phyloP scores from a whole-genome alignment of 306 rosid genomes.

The Begonia loranthoides region DNA sequence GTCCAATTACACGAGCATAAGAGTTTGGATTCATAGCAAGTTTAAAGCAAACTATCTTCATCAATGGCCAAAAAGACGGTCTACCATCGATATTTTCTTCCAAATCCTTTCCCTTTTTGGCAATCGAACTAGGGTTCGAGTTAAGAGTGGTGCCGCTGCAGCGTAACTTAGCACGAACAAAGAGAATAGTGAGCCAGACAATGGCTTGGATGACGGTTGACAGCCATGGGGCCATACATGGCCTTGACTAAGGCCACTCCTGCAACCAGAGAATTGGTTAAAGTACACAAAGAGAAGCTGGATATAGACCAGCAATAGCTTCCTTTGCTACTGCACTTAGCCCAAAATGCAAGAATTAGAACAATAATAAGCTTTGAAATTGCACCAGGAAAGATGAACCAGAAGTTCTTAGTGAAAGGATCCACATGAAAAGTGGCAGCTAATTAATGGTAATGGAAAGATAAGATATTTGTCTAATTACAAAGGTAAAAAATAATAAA shows the following conservation, averaged over 20 bases:
- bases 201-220: conserved; percentile 62
- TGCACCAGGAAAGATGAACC: conserved; percentile 52
- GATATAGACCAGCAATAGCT: conserved; percentile 75
- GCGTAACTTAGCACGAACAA: conserved; percentile 63
- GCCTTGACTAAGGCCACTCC: conserved; percentile 63
- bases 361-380: conserved; percentile 60
- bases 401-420: conserved; percentile 60
- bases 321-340: conserved; percentile 49
- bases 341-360: conserved; percentile 51
- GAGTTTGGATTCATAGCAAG: conserved; percentile 70
- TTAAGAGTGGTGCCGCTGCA: conserved; percentile 26
- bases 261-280: conserved; percentile 71
- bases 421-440: conserved; percentile 84
- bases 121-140: conserved; percentile 2
- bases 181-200: conserved; percentile 67
- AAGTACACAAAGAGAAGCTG: conserved; percentile 57
- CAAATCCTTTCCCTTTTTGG: conserved; percentile 26
- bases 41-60: conserved; percentile 61
- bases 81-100: conserved; percentile 17
- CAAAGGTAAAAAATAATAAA: no score
- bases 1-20: conserved; percentile 61
- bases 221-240: conserved; percentile 64
- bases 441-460: no score
- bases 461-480: no score
- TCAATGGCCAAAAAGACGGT: conserved; percentile 40